Conservation (phyloP, 2,329 filamentous ascomycete genomes). For the Monosporascus sp. region DNA sequence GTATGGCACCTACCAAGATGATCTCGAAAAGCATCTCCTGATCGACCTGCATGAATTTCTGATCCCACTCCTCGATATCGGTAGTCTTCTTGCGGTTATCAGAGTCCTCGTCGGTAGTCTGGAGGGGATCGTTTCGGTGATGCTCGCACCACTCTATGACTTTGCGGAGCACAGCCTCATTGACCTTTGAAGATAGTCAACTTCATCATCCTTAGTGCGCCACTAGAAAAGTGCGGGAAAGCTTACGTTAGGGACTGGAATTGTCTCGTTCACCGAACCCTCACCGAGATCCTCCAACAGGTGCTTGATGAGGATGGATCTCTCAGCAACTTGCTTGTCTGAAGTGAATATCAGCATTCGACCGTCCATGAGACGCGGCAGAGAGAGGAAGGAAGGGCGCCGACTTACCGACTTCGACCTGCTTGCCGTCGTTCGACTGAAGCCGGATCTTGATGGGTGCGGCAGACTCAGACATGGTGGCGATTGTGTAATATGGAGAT, state of each 20-base stretch:
- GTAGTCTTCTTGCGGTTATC: conserved; percentile 97
- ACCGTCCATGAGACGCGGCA: background rate
- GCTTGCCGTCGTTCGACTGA: conserved; percentile 17
- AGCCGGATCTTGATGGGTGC: conserved; percentile 14
- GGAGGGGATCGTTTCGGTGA: conserved; percentile 84
- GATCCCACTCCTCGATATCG: conserved; percentile 99
- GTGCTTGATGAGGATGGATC: conserved; percentile 95
- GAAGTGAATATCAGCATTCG: conserved; percentile 10
- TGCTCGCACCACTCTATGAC: conserved; percentile 98
- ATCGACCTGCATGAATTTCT: conserved; percentile 99
- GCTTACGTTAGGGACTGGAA: conserved; percentile 80
- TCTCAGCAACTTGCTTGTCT: conserved; percentile 83
- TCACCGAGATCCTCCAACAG: conserved; percentile 91
- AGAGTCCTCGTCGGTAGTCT: conserved; percentile 78
- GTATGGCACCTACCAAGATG: conserved; percentile 65
- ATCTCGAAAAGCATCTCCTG: conserved; percentile 99
- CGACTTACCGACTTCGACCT: conserved; percentile 20
- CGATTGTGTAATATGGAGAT: conserved; percentile 1
- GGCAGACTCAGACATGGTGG: conserved; percentile 15
- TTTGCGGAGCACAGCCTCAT: conserved; percentile 88
- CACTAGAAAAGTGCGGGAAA: conserved; percentile 7
- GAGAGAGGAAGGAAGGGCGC: background rate
- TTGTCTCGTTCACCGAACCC: conserved; percentile 55
- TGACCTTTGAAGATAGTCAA: conserved; percentile 52
- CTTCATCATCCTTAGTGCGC: background rate